Evolutionary conservation across 768 basidiomycete species (phyloP), one percentile per base, ranked within the genome.

Genomic region (Tulasnella sp.): DNA sequence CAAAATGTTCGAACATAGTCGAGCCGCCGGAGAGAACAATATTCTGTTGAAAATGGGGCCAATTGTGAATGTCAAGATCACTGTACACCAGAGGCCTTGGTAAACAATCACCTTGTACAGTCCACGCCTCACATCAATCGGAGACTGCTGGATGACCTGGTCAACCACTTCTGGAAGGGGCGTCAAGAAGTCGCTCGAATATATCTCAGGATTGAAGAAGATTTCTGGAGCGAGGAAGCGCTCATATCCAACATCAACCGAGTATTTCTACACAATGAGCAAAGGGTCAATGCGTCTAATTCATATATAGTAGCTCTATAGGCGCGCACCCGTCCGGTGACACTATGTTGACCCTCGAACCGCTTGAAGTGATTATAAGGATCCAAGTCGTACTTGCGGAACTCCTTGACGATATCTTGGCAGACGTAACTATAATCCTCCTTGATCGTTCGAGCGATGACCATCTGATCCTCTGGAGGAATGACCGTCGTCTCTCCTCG

Each of bases 201-300:
- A 88, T 65, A 99, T 97, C 71, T 99, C 94, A 12, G 96, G 96
- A 74, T 98, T 98, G 80, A 97, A 98, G 76, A 98, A 98, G 67
- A 98, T 96, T 71, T 98, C 96, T 4, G 96, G 93, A 4, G 94
- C 96, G 53, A 98, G 83, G 80, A 99, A 99, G 24, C 96, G 91
- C 71, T 98, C 96, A 72, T 97, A 98, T 19, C 96, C 96, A 60
- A 99, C 83, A 66, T 99, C 94, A 49, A 98, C 75, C 19, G 78
- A 71, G 74, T 99, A 97, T 87, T 92, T 89, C 92, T 93, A 68
- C 59, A 63, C 12, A 21, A 48, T 10, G n/a, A n/a, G n/a, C n/a
- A n/a, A n/a, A n/a, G n/a, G n/a, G n/a, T n/a, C n/a, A n/a, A n/a
- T n/a, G n/a, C 65, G 10, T 66, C 12, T 25, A 17, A 44, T 19